phyloP scores from a whole-genome alignment of 805 yeast species.

The Pichia eremophila region DNA sequence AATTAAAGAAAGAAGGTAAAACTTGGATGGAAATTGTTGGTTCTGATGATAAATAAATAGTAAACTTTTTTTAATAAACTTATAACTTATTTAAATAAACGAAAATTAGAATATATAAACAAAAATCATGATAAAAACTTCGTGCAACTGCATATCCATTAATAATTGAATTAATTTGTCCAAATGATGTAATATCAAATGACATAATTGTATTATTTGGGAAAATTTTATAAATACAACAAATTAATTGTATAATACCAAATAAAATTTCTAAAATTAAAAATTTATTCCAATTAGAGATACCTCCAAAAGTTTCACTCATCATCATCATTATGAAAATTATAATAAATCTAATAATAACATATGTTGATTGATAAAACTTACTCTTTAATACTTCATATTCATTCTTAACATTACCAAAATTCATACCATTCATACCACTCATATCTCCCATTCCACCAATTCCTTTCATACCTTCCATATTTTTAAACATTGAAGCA shows the following conservation, averaged over 20 bases:
- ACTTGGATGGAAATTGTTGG: slow-evolving; percentile 81
- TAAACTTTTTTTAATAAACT: no score
- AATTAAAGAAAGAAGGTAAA: slow-evolving; percentile 63
- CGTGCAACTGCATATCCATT: slow-evolving; percentile 2
- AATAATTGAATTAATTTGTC: slow-evolving; percentile 2
- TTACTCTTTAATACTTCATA: background rate
- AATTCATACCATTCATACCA: no score
- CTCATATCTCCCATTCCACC: background rate
- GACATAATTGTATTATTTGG: slow-evolving; percentile 7
- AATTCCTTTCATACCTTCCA: background rate
- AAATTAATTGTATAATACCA: background rate
- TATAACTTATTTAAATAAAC: no score
- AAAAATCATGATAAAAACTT: slow-evolving; percentile 5
- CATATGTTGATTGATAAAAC: slow-evolving; percentile 2
- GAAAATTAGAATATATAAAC: background rate
- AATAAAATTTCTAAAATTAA: background rate
- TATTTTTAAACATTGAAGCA: slow-evolving; percentile 13
- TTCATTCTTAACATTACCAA: background rate
- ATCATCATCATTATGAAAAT: background rate
- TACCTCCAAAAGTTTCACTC: background rate
- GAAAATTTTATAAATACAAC: background rate
- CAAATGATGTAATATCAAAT: slow-evolving; percentile 6
- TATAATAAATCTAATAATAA: background rate
- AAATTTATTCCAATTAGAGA: slow-evolving; percentile 2
- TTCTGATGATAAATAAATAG: slow-evolving; percentile 34